These are phyloP conservation scores for Diaporthe citriasiana DNA, from an alignment of 2,329 filamentous ascomycete species.

Conservation along the genomic window DNA sequence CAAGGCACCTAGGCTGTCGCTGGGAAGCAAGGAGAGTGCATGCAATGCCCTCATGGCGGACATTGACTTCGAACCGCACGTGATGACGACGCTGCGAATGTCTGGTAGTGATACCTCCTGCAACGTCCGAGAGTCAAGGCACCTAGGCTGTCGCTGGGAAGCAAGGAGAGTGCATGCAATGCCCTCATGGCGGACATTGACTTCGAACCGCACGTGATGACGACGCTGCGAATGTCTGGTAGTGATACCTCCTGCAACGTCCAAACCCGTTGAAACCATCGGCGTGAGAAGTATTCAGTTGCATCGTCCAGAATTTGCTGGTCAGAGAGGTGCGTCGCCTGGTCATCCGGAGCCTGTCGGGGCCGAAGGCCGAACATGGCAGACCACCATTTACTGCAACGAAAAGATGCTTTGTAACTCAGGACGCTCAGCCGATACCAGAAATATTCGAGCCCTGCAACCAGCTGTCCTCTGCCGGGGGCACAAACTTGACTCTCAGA, in stretches of 20 bases:
- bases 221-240: neutral
- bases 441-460: neutral
- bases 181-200: neutral
- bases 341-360: neutral
- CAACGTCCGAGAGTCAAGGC: neutral
- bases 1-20: neutral
- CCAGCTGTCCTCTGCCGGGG: neutral
- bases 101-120: conserved; percentile 12
- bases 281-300: neutral
- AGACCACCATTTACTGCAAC: neutral
- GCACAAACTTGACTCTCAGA: neutral
- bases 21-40: neutral
- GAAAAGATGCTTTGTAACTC: neutral
- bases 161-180: neutral
- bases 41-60: neutral
- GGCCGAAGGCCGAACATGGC: neutral
- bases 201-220: neutral
- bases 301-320: neutral
- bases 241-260: conserved; percentile 3
- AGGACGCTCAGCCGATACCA: neutral
- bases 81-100: neutral
- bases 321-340: neutral
- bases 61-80: neutral
- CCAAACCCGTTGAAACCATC: neutral
- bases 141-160: neutral